These are phyloP conservation scores for Hibiscus trionum DNA, from an alignment of 345 rosid species.

Conservation along the genomic window DNA sequence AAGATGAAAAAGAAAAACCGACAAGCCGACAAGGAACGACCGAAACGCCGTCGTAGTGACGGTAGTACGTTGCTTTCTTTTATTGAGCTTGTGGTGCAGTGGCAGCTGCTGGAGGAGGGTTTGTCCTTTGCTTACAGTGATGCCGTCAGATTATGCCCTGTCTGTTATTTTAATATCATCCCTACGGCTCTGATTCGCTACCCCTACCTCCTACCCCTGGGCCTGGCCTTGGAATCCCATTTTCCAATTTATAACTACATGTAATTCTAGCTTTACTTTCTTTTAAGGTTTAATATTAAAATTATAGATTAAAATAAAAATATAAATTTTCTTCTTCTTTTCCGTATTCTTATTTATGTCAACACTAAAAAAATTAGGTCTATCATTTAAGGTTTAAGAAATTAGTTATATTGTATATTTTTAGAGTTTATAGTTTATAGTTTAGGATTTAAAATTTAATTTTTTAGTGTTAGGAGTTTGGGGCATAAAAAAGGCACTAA, in stretches of 20 bases:
- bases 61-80: background rate
- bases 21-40: conserved; percentile 11
- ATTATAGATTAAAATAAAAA: too few species aligned
- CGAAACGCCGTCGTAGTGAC: conserved; percentile 13
- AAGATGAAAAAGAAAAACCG: background rate
- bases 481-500: too few species aligned
- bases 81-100: background rate
- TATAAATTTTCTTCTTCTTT: too few species aligned
- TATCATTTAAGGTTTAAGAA: too few species aligned
- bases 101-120: background rate
- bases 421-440: too few species aligned
- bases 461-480: too few species aligned
- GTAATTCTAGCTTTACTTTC: background rate
- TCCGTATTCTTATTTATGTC: too few species aligned
- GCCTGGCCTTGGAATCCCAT: background rate
- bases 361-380: too few species aligned
- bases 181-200: background rate
- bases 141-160: conserved; percentile 8
- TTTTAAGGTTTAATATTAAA: too few species aligned
- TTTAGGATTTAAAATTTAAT: too few species aligned
- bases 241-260: background rate
- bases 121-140: background rate
- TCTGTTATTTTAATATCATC: background rate
- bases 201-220: background rate
- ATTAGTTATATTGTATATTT: too few species aligned